These are phyloP conservation scores for Yarrowia osloensis DNA, from an alignment of 805 yeast species.

Conservation along the genomic window DNA sequence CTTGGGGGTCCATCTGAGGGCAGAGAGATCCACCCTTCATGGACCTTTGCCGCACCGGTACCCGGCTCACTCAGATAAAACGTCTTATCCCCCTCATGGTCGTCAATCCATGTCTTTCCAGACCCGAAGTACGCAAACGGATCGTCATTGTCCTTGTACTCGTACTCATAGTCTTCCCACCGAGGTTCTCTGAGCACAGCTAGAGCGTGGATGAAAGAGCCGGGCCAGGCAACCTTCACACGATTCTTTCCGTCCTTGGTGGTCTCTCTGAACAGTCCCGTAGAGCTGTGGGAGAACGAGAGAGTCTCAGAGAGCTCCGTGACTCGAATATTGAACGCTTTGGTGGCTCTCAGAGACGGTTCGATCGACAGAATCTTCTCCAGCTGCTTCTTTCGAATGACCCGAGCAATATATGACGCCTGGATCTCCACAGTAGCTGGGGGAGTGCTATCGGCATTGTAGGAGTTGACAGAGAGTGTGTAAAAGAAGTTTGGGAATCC, in stretches of 20 bases:
- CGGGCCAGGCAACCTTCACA: slow-evolving; percentile 31
- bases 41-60: neutral
- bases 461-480: slow-evolving; percentile 31
- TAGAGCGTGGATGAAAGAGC: slow-evolving; percentile 32
- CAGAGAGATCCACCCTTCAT: slow-evolving; percentile 11
- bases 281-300: neutral
- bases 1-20: slow-evolving; percentile 13
- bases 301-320: slow-evolving; percentile 17
- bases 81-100: slow-evolving; percentile 18
- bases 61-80: slow-evolving; percentile 3
- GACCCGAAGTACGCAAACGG: slow-evolving; percentile 33
- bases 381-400: slow-evolving; percentile 26
- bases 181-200: slow-evolving; percentile 29
- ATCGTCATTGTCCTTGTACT: slow-evolving; percentile 31
- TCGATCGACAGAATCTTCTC: slow-evolving; percentile 18
- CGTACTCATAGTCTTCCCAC: slow-evolving; percentile 33
- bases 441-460: slow-evolving; percentile 13
- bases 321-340: slow-evolving; percentile 22
- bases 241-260: slow-evolving; percentile 1
- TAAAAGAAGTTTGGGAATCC: slow-evolving; percentile 31
- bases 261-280: slow-evolving; percentile 2
- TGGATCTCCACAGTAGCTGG: slow-evolving; percentile 22
- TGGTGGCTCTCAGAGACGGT: slow-evolving; percentile 17
- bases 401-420: slow-evolving; percentile 25
- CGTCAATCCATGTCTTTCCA: slow-evolving; percentile 32